Evolutionary conservation across 192 early-diverging fungal species (phyloP), one percentile per base, ranked within the genome.

Genomic region (Coemansia asiatica): DNA sequence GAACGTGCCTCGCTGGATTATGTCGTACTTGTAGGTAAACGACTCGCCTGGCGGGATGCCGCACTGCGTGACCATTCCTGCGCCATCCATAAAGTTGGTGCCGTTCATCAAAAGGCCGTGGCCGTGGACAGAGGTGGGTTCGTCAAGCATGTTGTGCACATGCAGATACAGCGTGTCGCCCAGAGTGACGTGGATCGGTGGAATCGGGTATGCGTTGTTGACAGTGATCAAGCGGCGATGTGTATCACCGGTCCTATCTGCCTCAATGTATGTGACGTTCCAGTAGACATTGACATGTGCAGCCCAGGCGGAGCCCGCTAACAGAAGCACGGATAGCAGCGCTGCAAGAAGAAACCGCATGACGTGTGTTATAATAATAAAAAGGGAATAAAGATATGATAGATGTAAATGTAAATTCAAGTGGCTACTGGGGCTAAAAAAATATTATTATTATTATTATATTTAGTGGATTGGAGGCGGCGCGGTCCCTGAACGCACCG

Each of bases 41-140:
- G 54, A 75, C 22, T 60, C 59, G 6, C 85, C 84, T 6, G 84
- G 72, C 31, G 89, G 86, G 63, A 94, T 92, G 6, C 79, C 79
- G 71, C 92, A 91, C 67, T 90, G 83, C n/a, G 89, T 88, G 48
- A 86, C 73, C 68, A 84, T 86, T 22, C 68, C 63, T 0, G 86
- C 72, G 15, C 91, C 90, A 73, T 92, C 92, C 47, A 84, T 75
- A 71, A 82, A 87, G 62, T 61, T 71, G 28, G 85, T 85, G 29
- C 85, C 86, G 57, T 83, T 87, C 63, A 90, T 88, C 68, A 87
- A 89, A n/a, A 92, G 44, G 19, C 92, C 92, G 69, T 94, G 92
- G 1, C 79, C 69, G 74, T 88, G 90, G 29, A 90, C 47, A 9
- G 83, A 66, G 19, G 88, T 86, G 22, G 83, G 79, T 22, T 71